These are phyloP conservation scores for Monilinia laxa DNA, from an alignment of 2,329 filamentous ascomycete genomes.

Conservation along the genomic window DNA sequence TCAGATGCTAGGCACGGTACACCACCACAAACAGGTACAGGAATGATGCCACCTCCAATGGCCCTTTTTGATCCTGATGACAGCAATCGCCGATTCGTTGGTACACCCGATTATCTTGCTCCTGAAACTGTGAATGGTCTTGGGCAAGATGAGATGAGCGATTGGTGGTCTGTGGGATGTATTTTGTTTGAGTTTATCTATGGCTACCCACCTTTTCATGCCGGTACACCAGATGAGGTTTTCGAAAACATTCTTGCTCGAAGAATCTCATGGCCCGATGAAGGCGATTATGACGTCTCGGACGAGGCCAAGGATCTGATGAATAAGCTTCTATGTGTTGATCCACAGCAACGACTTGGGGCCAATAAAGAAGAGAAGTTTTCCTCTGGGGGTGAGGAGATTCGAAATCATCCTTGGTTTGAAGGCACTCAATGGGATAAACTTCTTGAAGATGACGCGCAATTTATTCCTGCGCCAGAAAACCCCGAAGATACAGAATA, in stretches of 20 bases:
- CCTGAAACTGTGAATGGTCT: constrained; percentile 95
- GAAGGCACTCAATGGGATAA: constrained; percentile 83
- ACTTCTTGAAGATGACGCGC: constrained; percentile 89
- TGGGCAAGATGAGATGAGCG: constrained; percentile 94
- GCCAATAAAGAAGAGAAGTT: constrained; percentile 83
- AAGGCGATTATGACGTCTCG: constrained; percentile 75
- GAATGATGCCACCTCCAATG: constrained; percentile 87
- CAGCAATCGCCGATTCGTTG: constrained; percentile 88
- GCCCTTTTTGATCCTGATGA: constrained; percentile 95
- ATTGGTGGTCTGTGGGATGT: constrained; percentile 99
- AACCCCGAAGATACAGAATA: constrained; percentile 98
- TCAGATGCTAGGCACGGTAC: constrained; percentile 54
- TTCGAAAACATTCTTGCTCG: constrained; percentile 94
- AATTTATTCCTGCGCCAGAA: constrained; percentile 88
- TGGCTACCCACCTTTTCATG: constrained; percentile 92
- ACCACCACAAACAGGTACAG: constrained; percentile 60
- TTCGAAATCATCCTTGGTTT: constrained; percentile 88
- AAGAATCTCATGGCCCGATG: constrained; percentile 88
- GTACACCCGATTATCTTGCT: constrained; percentile 93
- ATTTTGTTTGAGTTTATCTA: constrained; percentile 97
- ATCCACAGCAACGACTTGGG: constrained; percentile 79
- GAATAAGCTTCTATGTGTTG: constrained; percentile 83
- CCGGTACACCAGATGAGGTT: constrained; percentile 82
- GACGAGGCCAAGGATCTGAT: constrained; percentile 91
- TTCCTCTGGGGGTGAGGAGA: constrained; percentile 82